Base-by-base conservation (phyloP, 2,329 filamentous ascomycete species). In the Penicillium sp. region DNA sequence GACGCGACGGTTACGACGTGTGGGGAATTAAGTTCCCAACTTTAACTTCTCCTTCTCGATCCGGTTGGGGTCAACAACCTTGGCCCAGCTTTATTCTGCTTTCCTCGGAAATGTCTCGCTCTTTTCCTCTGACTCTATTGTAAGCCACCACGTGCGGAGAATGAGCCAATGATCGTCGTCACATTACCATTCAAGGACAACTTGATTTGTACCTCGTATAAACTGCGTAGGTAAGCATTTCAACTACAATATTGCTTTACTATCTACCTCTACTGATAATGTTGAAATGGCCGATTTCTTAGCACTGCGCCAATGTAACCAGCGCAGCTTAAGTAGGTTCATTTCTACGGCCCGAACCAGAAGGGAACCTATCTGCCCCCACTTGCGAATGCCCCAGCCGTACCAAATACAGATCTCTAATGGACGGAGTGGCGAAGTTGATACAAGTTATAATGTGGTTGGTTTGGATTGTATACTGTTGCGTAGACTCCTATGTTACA, bases 1-100 rank as follows among this genome's bases (percentile, higher is more conserved):
- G 50, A 41, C 41, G 32, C 10, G 49, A 54, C 46, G 49, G 46
- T 51, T 54, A 46, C 36, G 42, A 45, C 22, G 6, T 40, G 42
- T 45, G 42, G 42, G 28, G 42, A 40, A 40, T 42, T 35, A 34
- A 18, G n/a, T 18, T 38, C 35, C 34, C 26, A 45, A 45, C 42
- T 45, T 45, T 38, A 44, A 44, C 27, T 32, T 4, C 18, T 20
- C 18, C 4, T 20, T 20, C 18, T 20, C 9, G 31, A 34, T 9
- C 31, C 18, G 31, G 31, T 34, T 34, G 31, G 31, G 31, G 31
- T 34, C 31, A 34, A 34, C 31, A 34, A 11, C 16, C 31, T 14
- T 32, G 31, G 16, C 14, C 13, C 13, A 14, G 28, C 13, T 29
- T 6, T 10, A 9, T 10, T 18, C 31, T 34, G 14, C 18, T 18